Evolutionary conservation across 495 filamentous ascomycete genomes (phyloP), one percentile per base, ranked within the genome.

Genomic region (Xylaria cubensis): DNA sequence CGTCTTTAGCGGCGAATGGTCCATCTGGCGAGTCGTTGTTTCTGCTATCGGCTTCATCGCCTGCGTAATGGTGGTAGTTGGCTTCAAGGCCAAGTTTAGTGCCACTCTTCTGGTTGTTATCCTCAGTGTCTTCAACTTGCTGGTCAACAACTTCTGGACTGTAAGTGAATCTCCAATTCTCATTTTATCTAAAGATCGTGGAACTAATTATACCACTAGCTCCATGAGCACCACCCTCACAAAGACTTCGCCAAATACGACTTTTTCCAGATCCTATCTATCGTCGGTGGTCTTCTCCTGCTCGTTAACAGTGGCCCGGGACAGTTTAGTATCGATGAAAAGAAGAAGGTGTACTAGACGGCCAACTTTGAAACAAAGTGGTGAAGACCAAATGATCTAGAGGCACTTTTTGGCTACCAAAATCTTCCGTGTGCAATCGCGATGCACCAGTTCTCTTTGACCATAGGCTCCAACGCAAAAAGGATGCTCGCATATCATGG

Each of bases 111-210:
- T 99, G 64, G 96, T 99, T 41, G 88, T 98, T 64, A 93, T 99
- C 78, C 83, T 99, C 80, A 97, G 94, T 84, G 87, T 98, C 68
- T 98, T 99, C 87, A 99, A 99, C 80, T 79, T 98, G 42, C 75
- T 98, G 74, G 97, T 99, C 69, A 99, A 99, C 90, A 99, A 99
- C 88, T 99, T 98, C 90, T 99, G 96, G 96, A 98, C 95, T 81
- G 95, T 98, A 87, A 86, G 93, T 88, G 76, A 62, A 19, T 50
- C 19, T 26, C n/a, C 34, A 29, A n/a, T 12, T 24, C 32, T 4
- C n/a, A 39, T 32, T 34, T n/a, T 63, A 63, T 32, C 67, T 4
- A 34, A 48, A 17, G 0, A 44, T 50, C 5, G 59, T 53, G 62
- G 21, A 7, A 62, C 48, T 48, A 39, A 69, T 5, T n/a, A 0